These are phyloP conservation scores for Didymosphaeria variabile DNA, from an alignment of 2,329 filamentous ascomycete genomes.

Conservation along the genomic window DNA sequence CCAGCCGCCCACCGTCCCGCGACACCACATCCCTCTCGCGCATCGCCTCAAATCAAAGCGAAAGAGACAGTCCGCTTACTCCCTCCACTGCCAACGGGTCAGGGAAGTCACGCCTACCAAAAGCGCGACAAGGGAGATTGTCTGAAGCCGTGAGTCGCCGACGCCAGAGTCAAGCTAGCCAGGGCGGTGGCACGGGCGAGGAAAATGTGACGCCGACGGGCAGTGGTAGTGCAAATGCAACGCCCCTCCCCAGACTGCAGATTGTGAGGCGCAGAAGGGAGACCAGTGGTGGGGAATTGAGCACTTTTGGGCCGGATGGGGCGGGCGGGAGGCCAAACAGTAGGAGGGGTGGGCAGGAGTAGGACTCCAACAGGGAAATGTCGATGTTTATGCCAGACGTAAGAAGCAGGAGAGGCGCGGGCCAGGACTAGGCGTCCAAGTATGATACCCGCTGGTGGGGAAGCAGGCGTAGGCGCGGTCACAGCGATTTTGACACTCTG, in stretches of 20 bases:
- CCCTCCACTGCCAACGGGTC: not conserved
- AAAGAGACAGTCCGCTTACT: conserved; percentile 15
- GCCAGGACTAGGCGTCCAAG: conserved; percentile 15
- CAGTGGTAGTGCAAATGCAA: conserved; percentile 14
- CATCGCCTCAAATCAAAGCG: conserved; percentile 31
- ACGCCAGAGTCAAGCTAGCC: conserved; percentile 36
- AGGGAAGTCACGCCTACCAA: conserved; percentile 34
- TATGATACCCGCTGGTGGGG: conserved; percentile 18
- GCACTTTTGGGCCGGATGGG: conserved; percentile 5
- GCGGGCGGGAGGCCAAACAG: not conserved
- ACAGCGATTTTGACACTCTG: not conserved
- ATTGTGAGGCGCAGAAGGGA: conserved; percentile 46
- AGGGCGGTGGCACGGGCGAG: conserved; percentile 24
- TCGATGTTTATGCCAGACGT: not conserved
- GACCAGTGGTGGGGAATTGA: conserved; percentile 46
- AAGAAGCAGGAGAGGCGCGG: not conserved
- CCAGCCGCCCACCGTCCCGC: conserved; percentile 38
- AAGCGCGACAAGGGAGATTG: conserved; percentile 42
- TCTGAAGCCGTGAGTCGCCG: conserved; percentile 40
- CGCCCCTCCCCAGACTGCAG: conserved; percentile 43
- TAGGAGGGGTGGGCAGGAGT: not conserved
- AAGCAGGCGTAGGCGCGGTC: conserved; percentile 1
- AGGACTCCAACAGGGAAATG: not conserved
- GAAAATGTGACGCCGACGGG: conserved; percentile 32
- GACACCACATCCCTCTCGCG: conserved; percentile 39